Evolutionary conservation across 192 early-diverging fungal genomes (phyloP), one percentile per base, ranked within the genome.

Genomic region (Linnemannia hyalina): DNA sequence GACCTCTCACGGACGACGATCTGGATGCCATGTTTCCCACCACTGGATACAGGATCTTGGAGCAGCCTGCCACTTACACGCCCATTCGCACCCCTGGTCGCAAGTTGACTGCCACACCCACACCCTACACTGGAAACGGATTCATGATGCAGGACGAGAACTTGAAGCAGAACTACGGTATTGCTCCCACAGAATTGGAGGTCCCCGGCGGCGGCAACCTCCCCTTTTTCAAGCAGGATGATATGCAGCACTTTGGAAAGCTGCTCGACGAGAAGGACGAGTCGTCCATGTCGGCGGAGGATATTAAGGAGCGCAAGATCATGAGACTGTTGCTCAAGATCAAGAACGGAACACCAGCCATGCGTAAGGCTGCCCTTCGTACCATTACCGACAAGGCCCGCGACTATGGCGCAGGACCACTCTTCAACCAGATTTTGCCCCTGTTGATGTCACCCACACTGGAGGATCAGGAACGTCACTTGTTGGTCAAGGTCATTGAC

Each of bases 401-500:
- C 73, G 97, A 97, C 74, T 96, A 98, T 88, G 99, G 99, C 2
- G 93, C 98, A 11, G 97, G 94, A 18, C 93, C 98, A 46, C 91
- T 99, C 6, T 99, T 99, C 89, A 97, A 97, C 88, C 98, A 98
- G 79, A 98, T 98, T 72, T 88, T 99, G 65, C 97, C 98, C 23
- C 85, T 99, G 65, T 91, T 99, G 74, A 99, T 99, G 98, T 95
- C 97, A 4, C 96, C 97, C n/a, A 94, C 96, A 26, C 86, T 99
- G 42, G 99, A 99, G 88, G 98, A 99, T 86, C 98, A 99, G 89
- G 98, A 99, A 88, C 94, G 99, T 36, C 99, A 99, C 80, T 92
- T 99, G 85, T 88, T 99, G 72, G 98, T 98, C 65, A 99, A 99
- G 86, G 98, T 99, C 82, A 96, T 99, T 81, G 99, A 99, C 88